A percentile compares a stretch with the other conserved stretches of the same genome.
These are phyloP conservation scores for Fusarium nematophilum DNA, from an alignment of 2,329 filamentous ascomycete species.

Conservation along the genomic window DNA sequence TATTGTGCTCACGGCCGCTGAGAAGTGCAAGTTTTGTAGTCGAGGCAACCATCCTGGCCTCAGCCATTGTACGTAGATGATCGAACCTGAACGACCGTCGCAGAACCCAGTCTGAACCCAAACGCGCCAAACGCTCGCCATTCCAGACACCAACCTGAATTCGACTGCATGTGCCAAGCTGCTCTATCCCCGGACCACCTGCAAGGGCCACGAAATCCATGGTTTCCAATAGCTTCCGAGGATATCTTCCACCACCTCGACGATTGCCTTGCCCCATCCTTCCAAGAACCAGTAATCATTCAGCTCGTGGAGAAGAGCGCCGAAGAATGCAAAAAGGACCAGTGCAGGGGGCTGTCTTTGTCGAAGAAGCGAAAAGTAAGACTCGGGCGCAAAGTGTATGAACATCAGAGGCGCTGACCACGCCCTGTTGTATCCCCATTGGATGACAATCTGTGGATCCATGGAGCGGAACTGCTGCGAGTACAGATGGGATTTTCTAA, in stretches of 20 bases:
- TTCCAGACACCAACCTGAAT: too few species aligned
- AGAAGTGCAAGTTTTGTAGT: too few species aligned
- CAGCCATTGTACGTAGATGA: too few species aligned
- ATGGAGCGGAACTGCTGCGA: slow-evolving; percentile 26
- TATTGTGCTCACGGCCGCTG: too few species aligned
- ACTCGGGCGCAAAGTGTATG: slow-evolving; percentile 24
- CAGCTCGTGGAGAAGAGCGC: slow-evolving; percentile 22
- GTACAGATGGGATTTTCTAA: slow-evolving; percentile 27
- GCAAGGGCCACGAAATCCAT: slow-evolving; percentile 7
- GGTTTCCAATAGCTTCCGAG: slow-evolving; percentile 34
- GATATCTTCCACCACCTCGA: slow-evolving; percentile 29
- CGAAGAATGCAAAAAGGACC: slow-evolving; percentile 32
- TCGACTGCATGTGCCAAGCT: too few species aligned
- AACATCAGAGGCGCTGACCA: slow-evolving; percentile 33
- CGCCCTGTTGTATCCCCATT: slow-evolving; percentile 29
- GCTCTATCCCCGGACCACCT: too few species aligned
- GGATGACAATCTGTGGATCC: neutral
- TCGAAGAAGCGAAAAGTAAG: slow-evolving; percentile 29
- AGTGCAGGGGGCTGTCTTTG: slow-evolving; percentile 37
- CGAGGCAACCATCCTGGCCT: too few species aligned
- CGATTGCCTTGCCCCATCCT: slow-evolving; percentile 33
- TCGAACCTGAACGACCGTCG: too few species aligned
- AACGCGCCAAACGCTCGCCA: too few species aligned
- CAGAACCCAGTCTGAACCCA: too few species aligned
- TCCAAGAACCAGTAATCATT: slow-evolving; percentile 31